A percentile compares a stretch with the other conserved stretches of the same genome.
These are phyloP conservation scores for Cadophora sp. DNA, from an alignment of 2,329 filamentous ascomycete species.

Conservation along the genomic window DNA sequence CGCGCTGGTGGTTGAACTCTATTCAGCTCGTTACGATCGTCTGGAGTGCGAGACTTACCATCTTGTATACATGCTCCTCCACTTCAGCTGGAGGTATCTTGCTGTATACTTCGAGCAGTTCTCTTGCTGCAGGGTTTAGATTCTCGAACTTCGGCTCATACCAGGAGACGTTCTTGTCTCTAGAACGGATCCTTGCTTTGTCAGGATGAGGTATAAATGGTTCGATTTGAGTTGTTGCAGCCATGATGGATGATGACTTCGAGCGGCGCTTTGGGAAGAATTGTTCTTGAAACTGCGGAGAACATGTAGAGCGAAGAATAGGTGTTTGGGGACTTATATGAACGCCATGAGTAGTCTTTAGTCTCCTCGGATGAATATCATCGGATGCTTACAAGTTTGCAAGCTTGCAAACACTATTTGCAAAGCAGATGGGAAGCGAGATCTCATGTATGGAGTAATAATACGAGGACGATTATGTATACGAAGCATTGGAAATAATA, in stretches of 20 bases:
- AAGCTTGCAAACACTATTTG: not conserved
- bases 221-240: not conserved
- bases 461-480: too few species aligned
- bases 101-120: constrained; percentile 31
- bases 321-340: not conserved
- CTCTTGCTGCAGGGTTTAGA: constrained; percentile 14
- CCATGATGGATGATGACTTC: not conserved
- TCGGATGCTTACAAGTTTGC: not conserved
- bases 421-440: not conserved
- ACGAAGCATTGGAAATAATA: too few species aligned
- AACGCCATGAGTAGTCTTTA: not conserved
- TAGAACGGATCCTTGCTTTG: not conserved
- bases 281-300: not conserved
- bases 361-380: not conserved
- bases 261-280: too few species aligned
- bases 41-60: constrained; percentile 20
- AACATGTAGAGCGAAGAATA: not conserved
- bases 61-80: constrained; percentile 24
- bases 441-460: not conserved
- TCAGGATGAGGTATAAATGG: not conserved
- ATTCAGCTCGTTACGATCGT: not conserved
- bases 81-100: constrained; percentile 28
- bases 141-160: constrained; percentile 19
- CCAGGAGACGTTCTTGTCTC: constrained; percentile 25
- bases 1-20: constrained; percentile 25